These are phyloP conservation scores for Penicillium odoratum DNA, from an alignment of 495 filamentous ascomycete species.

Conservation along the genomic window DNA sequence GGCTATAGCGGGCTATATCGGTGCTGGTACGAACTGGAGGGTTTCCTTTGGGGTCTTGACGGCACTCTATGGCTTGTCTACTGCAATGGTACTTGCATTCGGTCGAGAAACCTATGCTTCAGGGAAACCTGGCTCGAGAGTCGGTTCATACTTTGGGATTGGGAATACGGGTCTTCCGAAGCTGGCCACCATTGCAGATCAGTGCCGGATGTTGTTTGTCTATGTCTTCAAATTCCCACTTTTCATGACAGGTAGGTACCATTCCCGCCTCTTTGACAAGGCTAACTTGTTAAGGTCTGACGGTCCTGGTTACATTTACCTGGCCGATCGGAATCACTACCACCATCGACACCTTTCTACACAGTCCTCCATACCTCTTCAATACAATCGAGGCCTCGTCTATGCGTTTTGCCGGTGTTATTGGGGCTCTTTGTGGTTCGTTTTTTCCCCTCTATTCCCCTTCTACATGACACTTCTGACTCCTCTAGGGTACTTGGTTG, in stretches of 20 bases:
- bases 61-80: constrained; percentile 46
- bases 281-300: constrained; percentile 9
- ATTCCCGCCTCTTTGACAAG: not conserved
- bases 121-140: constrained; percentile 13
- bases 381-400: constrained; percentile 38
- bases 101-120: constrained; percentile 50
- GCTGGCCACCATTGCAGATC: constrained; percentile 20
- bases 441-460: not conserved
- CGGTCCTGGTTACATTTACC: constrained; percentile 37
- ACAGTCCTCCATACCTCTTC: constrained; percentile 40
- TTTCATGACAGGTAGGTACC: constrained; percentile 27
- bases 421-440: constrained; percentile 35
- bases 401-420: constrained; percentile 40
- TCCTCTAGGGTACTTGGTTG: constrained; percentile 30
- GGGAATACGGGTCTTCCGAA: constrained; percentile 39
- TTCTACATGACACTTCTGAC: not conserved
- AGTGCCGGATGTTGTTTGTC: constrained; percentile 26
- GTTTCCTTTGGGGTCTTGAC: constrained; percentile 47
- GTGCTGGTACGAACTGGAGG: constrained; percentile 40
- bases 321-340: constrained; percentile 46
- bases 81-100: constrained; percentile 42
- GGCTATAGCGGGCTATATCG: constrained; percentile 44
- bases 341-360: constrained; percentile 38
- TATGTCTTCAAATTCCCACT: constrained; percentile 39
- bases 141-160: constrained; percentile 51